These are phyloP conservation scores for Plantago elongata DNA, from an alignment of 257 asterid genomes.

Conservation along the genomic window DNA sequence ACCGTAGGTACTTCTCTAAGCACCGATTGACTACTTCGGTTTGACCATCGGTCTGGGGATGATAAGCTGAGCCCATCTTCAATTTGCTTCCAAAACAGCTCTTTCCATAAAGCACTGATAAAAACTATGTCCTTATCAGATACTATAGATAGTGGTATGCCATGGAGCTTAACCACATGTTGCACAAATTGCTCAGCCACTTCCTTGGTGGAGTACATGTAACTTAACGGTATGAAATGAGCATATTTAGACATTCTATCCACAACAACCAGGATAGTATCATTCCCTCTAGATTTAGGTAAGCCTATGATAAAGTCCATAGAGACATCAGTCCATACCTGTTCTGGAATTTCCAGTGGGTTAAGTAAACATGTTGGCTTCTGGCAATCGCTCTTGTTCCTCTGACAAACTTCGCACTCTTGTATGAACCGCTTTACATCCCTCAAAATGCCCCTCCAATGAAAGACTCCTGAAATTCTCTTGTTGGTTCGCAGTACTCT, in stretches of 20 bases:
- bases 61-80: neutral
- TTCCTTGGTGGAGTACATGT: neutral
- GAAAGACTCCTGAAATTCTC: neutral
- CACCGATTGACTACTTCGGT: neutral
- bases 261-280: neutral
- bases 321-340: neutral
- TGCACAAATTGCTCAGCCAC: neutral
- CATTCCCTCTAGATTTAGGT: neutral
- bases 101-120: neutral
- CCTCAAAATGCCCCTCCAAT: neutral
- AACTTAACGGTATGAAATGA: neutral
- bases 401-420: neutral
- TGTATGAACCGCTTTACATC: neutral
- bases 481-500: neutral
- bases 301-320: neutral
- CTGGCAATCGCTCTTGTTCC: neutral
- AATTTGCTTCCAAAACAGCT: neutral
- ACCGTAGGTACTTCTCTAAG: neutral
- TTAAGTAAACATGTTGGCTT: neutral
- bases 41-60: neutral
- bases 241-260: neutral
- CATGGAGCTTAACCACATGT: neutral
- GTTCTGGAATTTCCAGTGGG: neutral
- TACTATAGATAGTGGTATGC: neutral
- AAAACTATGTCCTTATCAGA: neutral